These are phyloP conservation scores for Sugiyamaella xylanicola DNA, from an alignment of 1,139 yeast genomes.

Conservation along the genomic window DNA sequence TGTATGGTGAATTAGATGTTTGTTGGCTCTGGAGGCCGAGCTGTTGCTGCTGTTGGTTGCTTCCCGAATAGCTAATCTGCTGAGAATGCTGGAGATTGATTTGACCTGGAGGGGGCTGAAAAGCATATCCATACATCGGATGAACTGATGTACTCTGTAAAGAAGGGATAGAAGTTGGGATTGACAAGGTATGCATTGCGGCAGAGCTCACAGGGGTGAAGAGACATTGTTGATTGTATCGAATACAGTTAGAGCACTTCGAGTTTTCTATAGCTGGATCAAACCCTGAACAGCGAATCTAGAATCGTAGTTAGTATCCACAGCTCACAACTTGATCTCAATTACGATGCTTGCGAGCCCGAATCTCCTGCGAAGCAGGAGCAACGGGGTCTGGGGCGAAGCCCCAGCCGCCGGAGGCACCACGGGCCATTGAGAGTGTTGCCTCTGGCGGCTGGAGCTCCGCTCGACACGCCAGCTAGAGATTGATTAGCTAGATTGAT, in stretches of 20 bases:
- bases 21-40: neutral
- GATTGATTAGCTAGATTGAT: neutral
- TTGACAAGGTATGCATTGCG: slow-evolving; percentile 20
- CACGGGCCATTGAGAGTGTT: too few species aligned
- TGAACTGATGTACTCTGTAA: neutral
- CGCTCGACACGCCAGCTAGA: neutral
- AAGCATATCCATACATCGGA: neutral
- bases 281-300: slow-evolving; percentile 43
- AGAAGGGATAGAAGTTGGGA: slow-evolving; percentile 12
- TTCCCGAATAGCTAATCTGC: neutral
- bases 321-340: too few species aligned
- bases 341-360: too few species aligned
- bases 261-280: slow-evolving; percentile 34
- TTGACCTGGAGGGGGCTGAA: neutral
- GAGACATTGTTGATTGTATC: slow-evolving; percentile 42
- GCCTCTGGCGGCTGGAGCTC: too few species aligned
- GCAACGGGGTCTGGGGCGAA: too few species aligned
- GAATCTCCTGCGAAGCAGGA: too few species aligned
- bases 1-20: neutral
- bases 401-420: too few species aligned
- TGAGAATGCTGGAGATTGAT: neutral
- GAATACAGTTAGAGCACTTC: slow-evolving; percentile 40
- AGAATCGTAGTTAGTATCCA: neutral
- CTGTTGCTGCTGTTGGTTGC: neutral
- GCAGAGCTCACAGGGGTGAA: slow-evolving; percentile 42